phyloP scores from a whole-genome alignment of 2,329 filamentous ascomycete genomes.

The Xylaria sp. region DNA sequence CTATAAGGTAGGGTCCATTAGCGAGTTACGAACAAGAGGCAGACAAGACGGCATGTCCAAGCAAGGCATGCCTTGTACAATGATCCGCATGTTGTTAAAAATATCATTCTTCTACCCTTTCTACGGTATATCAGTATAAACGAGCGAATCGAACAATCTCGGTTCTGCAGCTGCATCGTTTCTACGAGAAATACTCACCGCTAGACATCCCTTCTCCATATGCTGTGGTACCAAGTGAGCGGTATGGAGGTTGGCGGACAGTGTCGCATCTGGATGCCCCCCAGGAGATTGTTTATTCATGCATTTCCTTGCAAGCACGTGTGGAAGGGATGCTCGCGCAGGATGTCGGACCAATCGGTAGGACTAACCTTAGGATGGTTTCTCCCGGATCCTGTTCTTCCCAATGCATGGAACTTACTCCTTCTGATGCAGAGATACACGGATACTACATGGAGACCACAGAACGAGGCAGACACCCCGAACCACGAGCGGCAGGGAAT shows the following conservation, averaged over 20 bases:
- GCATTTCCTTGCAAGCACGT: background rate
- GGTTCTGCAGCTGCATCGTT: background rate
- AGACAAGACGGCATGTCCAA: background rate
- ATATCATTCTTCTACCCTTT: background rate
- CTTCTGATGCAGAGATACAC: background rate
- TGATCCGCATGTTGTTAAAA: background rate
- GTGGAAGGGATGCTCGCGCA: background rate
- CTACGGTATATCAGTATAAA: background rate
- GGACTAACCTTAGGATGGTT: background rate
- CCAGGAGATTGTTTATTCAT: background rate
- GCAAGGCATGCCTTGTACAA: background rate
- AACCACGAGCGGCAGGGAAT: background rate
- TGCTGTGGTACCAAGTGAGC: background rate
- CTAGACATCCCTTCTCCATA: background rate
- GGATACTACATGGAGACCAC: background rate
- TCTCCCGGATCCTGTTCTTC: background rate
- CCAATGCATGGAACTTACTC: slow-evolving; percentile 5
- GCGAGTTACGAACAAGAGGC: background rate
- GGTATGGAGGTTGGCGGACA: background rate
- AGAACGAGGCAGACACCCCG: too few relatives aligned
- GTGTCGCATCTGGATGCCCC: background rate
- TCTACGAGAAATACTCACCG: slow-evolving; percentile 1
- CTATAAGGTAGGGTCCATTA: background rate
- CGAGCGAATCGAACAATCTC: background rate
- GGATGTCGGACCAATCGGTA: slow-evolving; percentile 7